These are phyloP conservation scores for Trichophyton mentagrophytes DNA, from an alignment of 2,329 filamentous ascomycete genomes.

Conservation along the genomic window DNA sequence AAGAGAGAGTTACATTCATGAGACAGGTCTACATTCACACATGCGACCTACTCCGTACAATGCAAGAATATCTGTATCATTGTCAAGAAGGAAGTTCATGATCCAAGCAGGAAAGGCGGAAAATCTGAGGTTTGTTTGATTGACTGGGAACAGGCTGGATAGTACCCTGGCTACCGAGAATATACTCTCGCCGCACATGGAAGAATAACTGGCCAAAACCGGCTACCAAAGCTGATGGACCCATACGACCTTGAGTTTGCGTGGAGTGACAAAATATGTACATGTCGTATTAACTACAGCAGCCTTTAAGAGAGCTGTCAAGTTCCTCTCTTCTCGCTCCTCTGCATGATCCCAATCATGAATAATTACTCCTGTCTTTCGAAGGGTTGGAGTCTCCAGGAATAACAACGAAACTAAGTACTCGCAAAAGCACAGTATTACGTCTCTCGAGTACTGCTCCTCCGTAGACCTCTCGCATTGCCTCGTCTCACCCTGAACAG, in stretches of 20 bases:
- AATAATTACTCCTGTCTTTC: too few relatives aligned
- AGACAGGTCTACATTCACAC: conserved; percentile 19
- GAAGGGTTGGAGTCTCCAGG: too few relatives aligned
- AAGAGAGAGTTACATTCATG: conserved; percentile 19
- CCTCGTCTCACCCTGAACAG: too few relatives aligned
- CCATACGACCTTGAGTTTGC: conserved; percentile 22
- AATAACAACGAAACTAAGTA: neutral
- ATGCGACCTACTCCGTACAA: conserved; percentile 19
- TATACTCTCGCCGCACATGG: conserved; percentile 25
- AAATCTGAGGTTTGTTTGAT: conserved; percentile 22
- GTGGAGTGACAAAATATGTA: conserved; percentile 18
- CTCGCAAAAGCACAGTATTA: neutral
- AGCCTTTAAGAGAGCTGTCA: neutral
- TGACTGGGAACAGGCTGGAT: conserved; percentile 31
- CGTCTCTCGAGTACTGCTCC: neutral
- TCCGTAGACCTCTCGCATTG: neutral
- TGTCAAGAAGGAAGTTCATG: conserved; percentile 6
- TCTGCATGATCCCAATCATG: too few relatives aligned
- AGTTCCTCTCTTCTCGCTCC: neutral
- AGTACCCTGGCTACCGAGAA: conserved; percentile 28
- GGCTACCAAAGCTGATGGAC: conserved; percentile 21
- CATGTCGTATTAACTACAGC: neutral
- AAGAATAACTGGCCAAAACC: conserved; percentile 25
- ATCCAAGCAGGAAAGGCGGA: neutral
- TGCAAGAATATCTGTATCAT: conserved; percentile 20